These are phyloP conservation scores for Jamesozyma piceae DNA, from an alignment of 805 yeast genomes.

Conservation along the genomic window DNA sequence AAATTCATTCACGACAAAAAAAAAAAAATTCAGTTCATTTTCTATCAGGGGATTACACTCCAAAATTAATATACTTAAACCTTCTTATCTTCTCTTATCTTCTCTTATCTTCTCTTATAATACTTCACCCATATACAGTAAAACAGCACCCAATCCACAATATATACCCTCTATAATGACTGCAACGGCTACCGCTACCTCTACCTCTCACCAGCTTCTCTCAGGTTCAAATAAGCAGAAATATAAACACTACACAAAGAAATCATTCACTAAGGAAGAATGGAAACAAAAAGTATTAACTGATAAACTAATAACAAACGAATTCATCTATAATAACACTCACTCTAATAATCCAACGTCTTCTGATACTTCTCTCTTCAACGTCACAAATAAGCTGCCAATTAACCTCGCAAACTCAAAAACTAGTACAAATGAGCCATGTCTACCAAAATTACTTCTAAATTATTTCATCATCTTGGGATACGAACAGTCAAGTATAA, in stretches of 20 bases:
- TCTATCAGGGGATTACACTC: too few relatives aligned
- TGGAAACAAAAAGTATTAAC: conserved; percentile 21
- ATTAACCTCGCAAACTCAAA: background rate
- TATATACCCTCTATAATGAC: too few relatives aligned
- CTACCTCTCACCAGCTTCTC: background rate
- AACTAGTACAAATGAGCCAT: conserved; percentile 24
- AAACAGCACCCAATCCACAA: too few relatives aligned
- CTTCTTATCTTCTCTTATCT: too few relatives aligned
- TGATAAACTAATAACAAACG: conserved; percentile 1
- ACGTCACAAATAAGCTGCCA: background rate
- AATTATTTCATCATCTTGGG: conserved; percentile 75
- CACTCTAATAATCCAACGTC: background rate
- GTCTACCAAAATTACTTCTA: conserved; percentile 40
- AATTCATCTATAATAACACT: background rate
- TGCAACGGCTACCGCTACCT: background rate
- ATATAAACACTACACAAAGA: conserved; percentile 5
- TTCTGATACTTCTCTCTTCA: background rate
- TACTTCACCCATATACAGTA: too few relatives aligned
- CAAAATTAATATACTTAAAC: too few relatives aligned
- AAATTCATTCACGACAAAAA: too few relatives aligned
- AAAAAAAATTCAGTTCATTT: too few relatives aligned
- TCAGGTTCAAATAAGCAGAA: background rate
- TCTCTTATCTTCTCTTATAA: too few relatives aligned
- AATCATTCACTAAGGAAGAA: conserved; percentile 20
- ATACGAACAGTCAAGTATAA: conserved; percentile 54